A percentile compares a stretch with the other conserved stretches of the same genome.
phyloP scores from a whole-genome alignment of 768 basidiomycete species.

The Leccinellum rugosiceps region DNA sequence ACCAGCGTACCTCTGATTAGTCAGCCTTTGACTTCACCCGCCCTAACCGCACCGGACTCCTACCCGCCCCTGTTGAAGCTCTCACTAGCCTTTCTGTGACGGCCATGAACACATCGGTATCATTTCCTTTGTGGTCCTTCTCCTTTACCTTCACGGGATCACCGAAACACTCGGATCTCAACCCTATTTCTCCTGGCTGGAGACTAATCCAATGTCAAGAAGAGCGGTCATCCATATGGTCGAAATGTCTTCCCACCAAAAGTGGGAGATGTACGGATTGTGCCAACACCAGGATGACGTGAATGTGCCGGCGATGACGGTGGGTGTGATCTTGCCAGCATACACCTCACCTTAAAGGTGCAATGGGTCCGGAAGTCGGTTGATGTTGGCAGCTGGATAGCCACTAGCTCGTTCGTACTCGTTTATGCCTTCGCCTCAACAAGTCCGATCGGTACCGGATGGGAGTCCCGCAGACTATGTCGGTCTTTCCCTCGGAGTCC shows the following conservation, averaged over 20 bases:
- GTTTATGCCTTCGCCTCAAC: background rate
- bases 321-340: background rate
- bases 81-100: no score
- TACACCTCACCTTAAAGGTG: background rate
- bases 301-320: background rate
- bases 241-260: background rate
- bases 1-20: no score
- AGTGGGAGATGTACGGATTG: no score
- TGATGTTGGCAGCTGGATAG: background rate
- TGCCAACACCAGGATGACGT: no score
- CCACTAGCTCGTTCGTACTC: background rate
- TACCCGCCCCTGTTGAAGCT: background rate
- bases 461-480: background rate
- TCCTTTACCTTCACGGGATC: background rate
- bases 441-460: background rate
- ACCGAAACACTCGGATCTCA: background rate
- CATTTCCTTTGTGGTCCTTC: background rate
- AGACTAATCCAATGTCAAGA: background rate
- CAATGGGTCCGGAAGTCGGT: background rate
- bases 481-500: slow-evolving; percentile 1
- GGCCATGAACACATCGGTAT: background rate
- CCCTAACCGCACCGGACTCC: background rate
- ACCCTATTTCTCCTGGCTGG: background rate
- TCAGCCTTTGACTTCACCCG: background rate
- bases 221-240: background rate